Conservation (phyloP, 2,329 filamentous ascomycete species). For the Ophiostoma populinum region DNA sequence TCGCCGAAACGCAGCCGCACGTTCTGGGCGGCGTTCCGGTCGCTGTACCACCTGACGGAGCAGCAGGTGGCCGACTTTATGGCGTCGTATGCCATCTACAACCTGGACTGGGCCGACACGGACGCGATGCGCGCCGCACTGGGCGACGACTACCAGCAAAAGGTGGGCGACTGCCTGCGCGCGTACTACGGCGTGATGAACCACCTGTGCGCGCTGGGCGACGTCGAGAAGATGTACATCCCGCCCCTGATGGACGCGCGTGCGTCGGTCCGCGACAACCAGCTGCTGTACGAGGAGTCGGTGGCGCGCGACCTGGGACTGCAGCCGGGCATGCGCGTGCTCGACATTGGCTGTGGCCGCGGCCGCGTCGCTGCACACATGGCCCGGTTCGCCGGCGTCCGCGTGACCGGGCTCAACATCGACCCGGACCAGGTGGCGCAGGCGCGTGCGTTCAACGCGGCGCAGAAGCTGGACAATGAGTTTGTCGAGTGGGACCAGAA, state of each 20-base stretch:
- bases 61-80: slow-evolving; percentile 37
- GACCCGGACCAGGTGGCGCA: slow-evolving; percentile 33
- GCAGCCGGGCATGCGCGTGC: slow-evolving; percentile 25
- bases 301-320: slow-evolving; percentile 29
- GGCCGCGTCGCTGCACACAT: slow-evolving; percentile 37
- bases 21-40: slow-evolving; percentile 31
- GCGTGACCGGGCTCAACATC: slow-evolving; percentile 34
- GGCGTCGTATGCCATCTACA: slow-evolving; percentile 39
- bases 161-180: slow-evolving; percentile 32
- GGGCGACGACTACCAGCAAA: slow-evolving; percentile 30
- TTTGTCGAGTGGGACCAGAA: slow-evolving; percentile 36
- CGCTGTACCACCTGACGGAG: slow-evolving; percentile 28
- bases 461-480: slow-evolving; percentile 25
- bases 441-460: slow-evolving; percentile 25
- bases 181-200: slow-evolving; percentile 37
- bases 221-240: slow-evolving; percentile 42
- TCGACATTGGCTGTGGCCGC: slow-evolving; percentile 35
- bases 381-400: slow-evolving; percentile 27
- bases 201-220: slow-evolving; percentile 35
- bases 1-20: slow-evolving; percentile 31
- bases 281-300: slow-evolving; percentile 34
- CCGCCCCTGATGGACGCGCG: slow-evolving; percentile 34
- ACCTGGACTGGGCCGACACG: slow-evolving; percentile 35
- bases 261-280: slow-evolving; percentile 31
- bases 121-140: slow-evolving; percentile 28